Base-by-base conservation (phyloP, 371 early-diverging fungal species). In the Dentiscutata heterogama region DNA sequence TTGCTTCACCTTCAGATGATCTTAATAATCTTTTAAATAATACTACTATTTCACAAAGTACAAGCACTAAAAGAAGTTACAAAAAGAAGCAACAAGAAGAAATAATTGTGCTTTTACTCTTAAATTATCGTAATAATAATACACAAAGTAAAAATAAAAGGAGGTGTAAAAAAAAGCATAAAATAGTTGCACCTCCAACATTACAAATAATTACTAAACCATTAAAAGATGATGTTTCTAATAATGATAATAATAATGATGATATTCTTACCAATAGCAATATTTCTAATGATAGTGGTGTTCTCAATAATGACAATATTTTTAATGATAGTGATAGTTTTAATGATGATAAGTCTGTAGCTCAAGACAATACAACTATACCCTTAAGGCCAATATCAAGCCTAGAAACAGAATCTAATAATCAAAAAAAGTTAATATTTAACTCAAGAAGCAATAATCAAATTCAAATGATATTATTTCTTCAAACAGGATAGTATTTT, bases 171-270 rank as follows among this genome's bases (percentile, higher is more conserved):
- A 1, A 22, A 8, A n/a, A 61, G 27, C n/a, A 61, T 27, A 27
- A 61, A 25, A n/a, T 5, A 20, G n/a, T 11, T 61, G 27, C n/a
- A 22, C 61, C n/a, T 61, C 22, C 6, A 22, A 27, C 27, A 27
- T 61, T 27, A 61, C 61, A 61, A 61, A 60, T 60, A 60, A 61
- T 61, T 29, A 63, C 10, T 63, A 29, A 63, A 3, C 63, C 27
- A 2, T 63, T 63, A 6, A 63, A 63, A 63, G 63, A 63, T 63
- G 27, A 63, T 63, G 20, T 13, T 22, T 3, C 22, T 14, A 25
- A 22, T 63, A 63, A 63, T 25, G 10, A 46, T 46, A 46, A 63
- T 8, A 46, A 46, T 7, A 46, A 46, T 46, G 10, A 46, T 46
- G 42, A 0, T 42, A 25, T 25, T 61, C 27, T 7, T 61, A 61